Base-by-base conservation (phyloP, 2,329 filamentous ascomycete species). In the Teratosphaeria zuluensis region DNA sequence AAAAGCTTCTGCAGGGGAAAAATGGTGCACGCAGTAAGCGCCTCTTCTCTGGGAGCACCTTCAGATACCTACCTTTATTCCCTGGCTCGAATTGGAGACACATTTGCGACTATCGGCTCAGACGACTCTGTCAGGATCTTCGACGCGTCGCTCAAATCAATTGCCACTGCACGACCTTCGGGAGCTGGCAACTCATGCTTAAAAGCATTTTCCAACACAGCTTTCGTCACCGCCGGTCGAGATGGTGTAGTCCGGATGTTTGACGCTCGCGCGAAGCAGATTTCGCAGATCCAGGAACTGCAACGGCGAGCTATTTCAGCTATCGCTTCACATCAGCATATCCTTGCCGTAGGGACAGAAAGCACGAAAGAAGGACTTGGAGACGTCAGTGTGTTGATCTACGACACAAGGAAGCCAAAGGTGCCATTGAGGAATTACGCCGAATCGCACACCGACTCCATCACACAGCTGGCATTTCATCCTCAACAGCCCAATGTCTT, bases 281-380 rank as follows among this genome's bases (percentile, higher is more conserved):
- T 58, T 8, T 56, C 56, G 12, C 61, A 69, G 33, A 53, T 71
- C 28, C 32, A 57, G 9, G 62, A 67, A 80, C 80, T 76, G 38
- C 78, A 76, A 60, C 73, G 76, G 46, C 74, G 77, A 4, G 74
- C 52, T 6, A 31, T 35, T 14, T 54, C 84, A 11, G 86, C 88
- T 14, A 75, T 92, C 54, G 85, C 86, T 1, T 80, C 84, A 63
- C 81, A 80, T 54, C 72, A 80, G 14, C 81, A 84, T 64, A 78
- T 83, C 3, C 75, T 92, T 19, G 88, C 85, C 24, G 84, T 85
- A 7, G 89, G 89, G 33, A 90, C 88, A 0, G 89, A 92, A 67
- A 72, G 68, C 59, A 64, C 65, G 2, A 72, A 71, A 51, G 72
- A 74, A 58, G 72, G 72, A 8, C 61, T 73, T 21, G 72, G 72